These are phyloP conservation scores for Colletotrichum echinochloae DNA, from an alignment of 2,329 filamentous ascomycete genomes.

Conservation along the genomic window DNA sequence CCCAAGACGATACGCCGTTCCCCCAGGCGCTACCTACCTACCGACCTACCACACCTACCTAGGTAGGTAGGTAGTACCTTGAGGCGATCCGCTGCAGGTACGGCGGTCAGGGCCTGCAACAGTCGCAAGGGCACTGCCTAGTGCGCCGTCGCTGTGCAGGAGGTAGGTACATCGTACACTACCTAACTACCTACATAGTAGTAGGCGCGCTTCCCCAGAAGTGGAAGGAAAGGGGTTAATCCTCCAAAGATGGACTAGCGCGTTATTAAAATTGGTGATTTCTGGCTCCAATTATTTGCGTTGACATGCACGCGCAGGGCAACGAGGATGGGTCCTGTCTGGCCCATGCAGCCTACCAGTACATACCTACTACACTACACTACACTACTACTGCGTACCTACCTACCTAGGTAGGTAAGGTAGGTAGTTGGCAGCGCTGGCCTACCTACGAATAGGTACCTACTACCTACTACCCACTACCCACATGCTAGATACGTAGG, in stretches of 20 bases:
- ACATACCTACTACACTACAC: too few species aligned
- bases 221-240: constrained; percentile 31
- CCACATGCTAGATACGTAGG: too few species aligned
- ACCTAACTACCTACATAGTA: too few species aligned
- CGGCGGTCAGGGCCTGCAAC: constrained; percentile 22
- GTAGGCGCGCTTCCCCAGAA: constrained; percentile 25
- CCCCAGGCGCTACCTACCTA: constrained; percentile 14
- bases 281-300: constrained; percentile 30
- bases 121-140: constrained; percentile 10
- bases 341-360: too few species aligned
- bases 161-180: too few species aligned
- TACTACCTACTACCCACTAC: background rate
- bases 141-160: background rate
- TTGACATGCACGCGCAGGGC: constrained; percentile 18
- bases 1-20: constrained; percentile 5
- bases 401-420: too few species aligned
- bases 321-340: background rate
- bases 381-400: too few species aligned
- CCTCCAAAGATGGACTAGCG: constrained; percentile 20
- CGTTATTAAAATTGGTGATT: constrained; percentile 24
- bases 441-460: background rate
- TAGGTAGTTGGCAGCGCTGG: too few species aligned
- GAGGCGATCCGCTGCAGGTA: constrained; percentile 38
- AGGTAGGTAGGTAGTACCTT: too few species aligned
- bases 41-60: constrained; percentile 8